phyloP scores from a whole-genome alignment of 352 stramenopile species.

The Phytophthora citricola region DNA sequence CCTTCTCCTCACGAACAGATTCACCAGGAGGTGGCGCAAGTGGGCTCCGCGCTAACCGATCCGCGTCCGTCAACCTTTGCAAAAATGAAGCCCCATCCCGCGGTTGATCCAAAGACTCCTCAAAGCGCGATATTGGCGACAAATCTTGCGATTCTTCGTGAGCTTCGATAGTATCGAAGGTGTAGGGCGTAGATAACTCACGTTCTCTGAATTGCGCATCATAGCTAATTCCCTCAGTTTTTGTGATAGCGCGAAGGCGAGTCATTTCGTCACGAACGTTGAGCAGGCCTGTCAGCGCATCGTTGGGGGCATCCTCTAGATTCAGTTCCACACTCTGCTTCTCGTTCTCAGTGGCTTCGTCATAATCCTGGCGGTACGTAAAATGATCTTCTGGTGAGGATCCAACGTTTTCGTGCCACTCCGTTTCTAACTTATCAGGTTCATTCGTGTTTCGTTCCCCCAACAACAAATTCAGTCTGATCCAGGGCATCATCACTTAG shows the following conservation, averaged over 20 bases:
- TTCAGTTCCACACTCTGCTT: not conserved
- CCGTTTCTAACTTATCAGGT: not conserved
- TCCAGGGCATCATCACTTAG: conserved; percentile 13
- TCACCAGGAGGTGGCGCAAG: conserved; percentile 8
- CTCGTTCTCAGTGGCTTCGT: conserved; percentile 7
- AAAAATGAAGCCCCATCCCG: conserved; percentile 16
- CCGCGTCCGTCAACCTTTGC: conserved; percentile 20
- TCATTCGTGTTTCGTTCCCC: not conserved
- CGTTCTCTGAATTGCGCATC: conserved; percentile 4
- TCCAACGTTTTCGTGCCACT: conserved; percentile 6
- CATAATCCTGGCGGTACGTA: conserved; percentile 3
- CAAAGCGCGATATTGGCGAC: not conserved
- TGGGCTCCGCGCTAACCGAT: conserved; percentile 18
- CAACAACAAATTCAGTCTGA: not conserved
- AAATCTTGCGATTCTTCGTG: conserved; percentile 14
- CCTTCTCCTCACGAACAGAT: not conserved
- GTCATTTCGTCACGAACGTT: conserved; percentile 33
- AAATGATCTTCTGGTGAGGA: conserved; percentile 15
- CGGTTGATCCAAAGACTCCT: conserved; percentile 3
- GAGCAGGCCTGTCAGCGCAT: conserved; percentile 34
- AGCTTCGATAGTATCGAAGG: not conserved
- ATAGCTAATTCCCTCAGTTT: conserved; percentile 8
- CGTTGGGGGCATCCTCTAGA: conserved; percentile 9
- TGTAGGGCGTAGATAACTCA: not conserved
- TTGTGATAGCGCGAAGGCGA: conserved; percentile 34